phyloP scores from a whole-genome alignment of 352 stramenopile species.

The Phytophthora pluvialis region DNA sequence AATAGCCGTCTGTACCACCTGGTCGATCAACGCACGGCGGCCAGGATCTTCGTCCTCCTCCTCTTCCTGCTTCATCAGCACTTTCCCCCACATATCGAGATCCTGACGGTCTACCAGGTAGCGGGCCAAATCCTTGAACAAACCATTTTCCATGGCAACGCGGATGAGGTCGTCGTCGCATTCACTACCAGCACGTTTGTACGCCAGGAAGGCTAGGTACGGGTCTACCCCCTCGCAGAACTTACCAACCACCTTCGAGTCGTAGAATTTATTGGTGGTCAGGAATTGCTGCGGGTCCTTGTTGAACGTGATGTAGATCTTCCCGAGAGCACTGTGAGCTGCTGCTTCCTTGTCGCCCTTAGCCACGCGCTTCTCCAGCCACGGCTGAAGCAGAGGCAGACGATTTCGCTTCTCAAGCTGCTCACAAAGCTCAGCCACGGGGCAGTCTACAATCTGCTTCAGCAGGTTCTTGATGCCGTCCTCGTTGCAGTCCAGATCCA shows the following conservation, averaged over 20 bases:
- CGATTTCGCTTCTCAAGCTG: conserved; percentile 99
- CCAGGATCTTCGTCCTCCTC: conserved; percentile 90
- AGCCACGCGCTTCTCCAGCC: conserved; percentile 98
- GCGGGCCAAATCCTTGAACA: conserved; percentile 99
- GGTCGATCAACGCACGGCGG: conserved; percentile 97
- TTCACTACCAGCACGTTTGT: conserved; percentile 97
- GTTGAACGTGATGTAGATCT: conserved; percentile 99
- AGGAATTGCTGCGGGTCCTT: conserved; percentile 99
- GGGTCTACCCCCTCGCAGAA: conserved; percentile 99
- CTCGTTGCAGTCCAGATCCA: conserved; percentile 98
- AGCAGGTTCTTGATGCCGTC: conserved; percentile 99
- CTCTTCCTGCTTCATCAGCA: conserved; percentile 94
- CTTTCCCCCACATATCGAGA: conserved; percentile 98
- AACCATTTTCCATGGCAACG: conserved; percentile 98
- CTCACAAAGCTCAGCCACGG: conserved; percentile 98
- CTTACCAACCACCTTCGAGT: conserved; percentile 98
- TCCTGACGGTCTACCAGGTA: conserved; percentile 99
- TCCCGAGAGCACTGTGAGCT: conserved; percentile 99
- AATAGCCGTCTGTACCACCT: conserved; percentile 99
- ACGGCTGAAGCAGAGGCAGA: conserved; percentile 98
- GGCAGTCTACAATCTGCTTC: conserved; percentile 96
- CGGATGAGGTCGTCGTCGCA: conserved; percentile 99
- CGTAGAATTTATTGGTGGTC: conserved; percentile 99
- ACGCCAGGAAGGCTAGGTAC: conserved; percentile 98
- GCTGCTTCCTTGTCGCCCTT: conserved; percentile 98